Evolutionary conservation across 257 asterid species (phyloP).

Genomic region (Gynochthodes officinalis): DNA sequence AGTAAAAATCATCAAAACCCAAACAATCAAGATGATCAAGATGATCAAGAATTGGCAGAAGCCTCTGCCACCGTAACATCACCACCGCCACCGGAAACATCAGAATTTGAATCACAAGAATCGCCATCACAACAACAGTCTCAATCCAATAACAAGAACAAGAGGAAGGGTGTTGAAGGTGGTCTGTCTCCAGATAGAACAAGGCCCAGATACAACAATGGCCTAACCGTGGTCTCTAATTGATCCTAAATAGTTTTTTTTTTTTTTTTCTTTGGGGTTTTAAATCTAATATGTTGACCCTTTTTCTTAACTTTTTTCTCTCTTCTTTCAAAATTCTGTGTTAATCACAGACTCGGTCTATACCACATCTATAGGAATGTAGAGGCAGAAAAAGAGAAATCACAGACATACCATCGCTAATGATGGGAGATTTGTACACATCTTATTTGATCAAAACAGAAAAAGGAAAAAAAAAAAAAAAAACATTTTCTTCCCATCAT

Average conservation of each 20-base stretch:
- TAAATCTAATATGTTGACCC: constrained; percentile 7
- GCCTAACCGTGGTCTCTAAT: constrained; percentile 34
- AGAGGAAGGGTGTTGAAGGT: constrained; percentile 64
- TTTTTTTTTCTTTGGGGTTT: background rate
- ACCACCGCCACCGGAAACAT: constrained; percentile 16
- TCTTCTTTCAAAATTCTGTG: background rate
- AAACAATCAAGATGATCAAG: constrained; percentile 15
- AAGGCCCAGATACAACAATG: constrained; percentile 56
- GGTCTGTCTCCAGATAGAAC: constrained; percentile 56
- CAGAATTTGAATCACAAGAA: constrained; percentile 13
- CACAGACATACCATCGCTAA: background rate
- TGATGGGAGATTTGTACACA: constrained; percentile 19
- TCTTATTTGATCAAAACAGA: constrained; percentile 3
- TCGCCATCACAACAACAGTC: constrained; percentile 16
- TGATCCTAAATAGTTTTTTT: background rate
- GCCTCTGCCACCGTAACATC: constrained; percentile 22
- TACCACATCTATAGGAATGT: constrained; percentile 11
- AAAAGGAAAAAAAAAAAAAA: background rate
- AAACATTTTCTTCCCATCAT: no score
- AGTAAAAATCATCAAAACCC: constrained; percentile 15
- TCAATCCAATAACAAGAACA: constrained; percentile 23
- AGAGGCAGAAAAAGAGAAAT: background rate
- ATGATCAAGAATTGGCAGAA: constrained; percentile 26
- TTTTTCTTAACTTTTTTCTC: background rate
- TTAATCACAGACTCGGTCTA: constrained; percentile 19